A percentile compares a stretch with the other conserved stretches of the same genome.
phyloP scores from a whole-genome alignment of 768 basidiomycete species.

The Leccinum subgranulosum region DNA sequence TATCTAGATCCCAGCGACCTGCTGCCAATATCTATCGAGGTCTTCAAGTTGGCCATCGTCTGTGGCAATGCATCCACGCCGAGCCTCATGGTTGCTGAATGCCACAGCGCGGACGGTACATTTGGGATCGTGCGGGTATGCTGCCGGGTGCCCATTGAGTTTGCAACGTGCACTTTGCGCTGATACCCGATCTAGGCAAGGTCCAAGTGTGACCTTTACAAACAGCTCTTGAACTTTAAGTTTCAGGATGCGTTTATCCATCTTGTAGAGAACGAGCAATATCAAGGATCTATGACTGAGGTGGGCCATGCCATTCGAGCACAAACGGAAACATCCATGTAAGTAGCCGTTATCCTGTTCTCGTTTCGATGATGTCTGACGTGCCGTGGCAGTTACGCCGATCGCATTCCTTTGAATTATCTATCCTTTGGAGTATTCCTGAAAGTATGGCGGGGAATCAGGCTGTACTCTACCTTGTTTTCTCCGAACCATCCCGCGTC shows the following conservation, averaged over 20 bases:
- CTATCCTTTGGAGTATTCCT: conserved; percentile 39
- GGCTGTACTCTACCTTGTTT: conserved; percentile 39
- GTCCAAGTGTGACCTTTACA: conserved; percentile 81
- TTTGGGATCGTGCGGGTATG: conserved; percentile 75
- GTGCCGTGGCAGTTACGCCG: conserved; percentile 22
- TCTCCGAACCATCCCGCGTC: conserved; percentile 7
- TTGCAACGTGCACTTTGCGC: conserved; percentile 2
- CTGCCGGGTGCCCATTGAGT: conserved; percentile 3
- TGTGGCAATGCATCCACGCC: conserved; percentile 87
- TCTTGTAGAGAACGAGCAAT: conserved; percentile 74
- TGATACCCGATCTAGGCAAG: conserved; percentile 51
- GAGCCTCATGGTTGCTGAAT: conserved; percentile 77
- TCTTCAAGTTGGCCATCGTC: conserved; percentile 77
- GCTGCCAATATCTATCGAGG: conserved; percentile 79
- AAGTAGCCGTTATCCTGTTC: background rate
- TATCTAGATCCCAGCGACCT: conserved; percentile 76
- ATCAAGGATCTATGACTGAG: conserved; percentile 59
- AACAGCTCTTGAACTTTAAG: conserved; percentile 69
- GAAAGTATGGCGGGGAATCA: conserved; percentile 56
- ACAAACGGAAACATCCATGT: conserved; percentile 47
- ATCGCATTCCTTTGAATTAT: conserved; percentile 30
- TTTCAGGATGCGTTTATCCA: conserved; percentile 65
- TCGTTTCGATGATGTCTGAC: conserved; percentile 7
- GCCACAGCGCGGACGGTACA: conserved; percentile 71
- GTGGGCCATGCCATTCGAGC: conserved; percentile 63